phyloP scores from a whole-genome alignment of 1,284 basidiomycete genomes.

The Salmacisia buchloeana region DNA sequence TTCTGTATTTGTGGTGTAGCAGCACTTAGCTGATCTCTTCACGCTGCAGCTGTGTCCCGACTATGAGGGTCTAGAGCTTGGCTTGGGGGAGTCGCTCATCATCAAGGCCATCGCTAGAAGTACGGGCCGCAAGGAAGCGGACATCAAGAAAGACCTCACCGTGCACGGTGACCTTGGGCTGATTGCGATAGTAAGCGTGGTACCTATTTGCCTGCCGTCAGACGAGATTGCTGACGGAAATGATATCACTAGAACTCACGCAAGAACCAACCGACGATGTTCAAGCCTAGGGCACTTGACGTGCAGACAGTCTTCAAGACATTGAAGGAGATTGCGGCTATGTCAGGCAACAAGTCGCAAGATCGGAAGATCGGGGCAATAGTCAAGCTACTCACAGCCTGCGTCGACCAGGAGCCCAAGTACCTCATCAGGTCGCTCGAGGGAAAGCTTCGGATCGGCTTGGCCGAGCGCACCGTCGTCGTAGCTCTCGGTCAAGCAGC shows the following conservation, averaged over 20 bases:
- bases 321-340: slow-evolving; percentile 53
- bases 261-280: slow-evolving; percentile 87
- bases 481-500: slow-evolving; percentile 43
- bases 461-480: slow-evolving; percentile 78
- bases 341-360: slow-evolving; percentile 65
- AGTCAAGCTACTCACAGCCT: slow-evolving; percentile 86
- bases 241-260: slow-evolving; percentile 95
- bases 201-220: too few species aligned
- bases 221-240: too few species aligned
- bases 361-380: slow-evolving; percentile 85
- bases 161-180: slow-evolving; percentile 90
- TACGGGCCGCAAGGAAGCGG: slow-evolving; percentile 74
- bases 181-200: slow-evolving; percentile 74
- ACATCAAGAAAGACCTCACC: slow-evolving; percentile 87
- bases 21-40: slow-evolving; percentile 11
- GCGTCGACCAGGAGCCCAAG: slow-evolving; percentile 80
- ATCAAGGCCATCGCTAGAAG: slow-evolving; percentile 94
- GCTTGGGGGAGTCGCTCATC: slow-evolving; percentile 89
- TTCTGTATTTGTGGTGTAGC: not conserved
- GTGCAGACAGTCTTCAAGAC: slow-evolving; percentile 65
- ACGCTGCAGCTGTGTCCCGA: slow-evolving; percentile 77
- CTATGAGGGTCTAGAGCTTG: slow-evolving; percentile 90
- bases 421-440: slow-evolving; percentile 93
- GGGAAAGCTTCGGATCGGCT: slow-evolving; percentile 93
- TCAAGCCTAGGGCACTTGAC: slow-evolving; percentile 86